A percentile compares a stretch with the other conserved stretches of the same genome.
These are phyloP conservation scores for Cercophora scortea DNA, from an alignment of 495 filamentous ascomycete species.

Conservation along the genomic window DNA sequence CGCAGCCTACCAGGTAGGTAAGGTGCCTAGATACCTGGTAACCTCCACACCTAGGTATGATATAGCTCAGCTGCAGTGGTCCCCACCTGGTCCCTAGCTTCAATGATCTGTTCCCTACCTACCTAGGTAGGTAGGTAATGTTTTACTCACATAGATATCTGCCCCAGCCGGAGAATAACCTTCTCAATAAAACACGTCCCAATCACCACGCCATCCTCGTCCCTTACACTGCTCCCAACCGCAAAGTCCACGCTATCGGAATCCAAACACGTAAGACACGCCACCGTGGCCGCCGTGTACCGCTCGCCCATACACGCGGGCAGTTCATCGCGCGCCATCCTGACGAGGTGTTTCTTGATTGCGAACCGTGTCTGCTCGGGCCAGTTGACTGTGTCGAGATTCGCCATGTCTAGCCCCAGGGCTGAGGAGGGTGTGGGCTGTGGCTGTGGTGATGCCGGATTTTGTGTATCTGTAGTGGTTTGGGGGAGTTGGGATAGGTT, in stretches of 20 bases:
- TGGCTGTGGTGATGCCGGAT: too few species aligned
- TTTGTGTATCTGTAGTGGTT: too few species aligned
- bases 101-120: too few species aligned
- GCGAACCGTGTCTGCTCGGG: background rate
- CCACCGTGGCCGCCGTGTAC: slow-evolving; percentile 42
- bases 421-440: background rate
- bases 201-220: slow-evolving; percentile 41
- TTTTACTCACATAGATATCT: too few species aligned
- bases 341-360: slow-evolving; percentile 31
- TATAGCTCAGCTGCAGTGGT: too few species aligned
- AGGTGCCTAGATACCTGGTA: too few species aligned
- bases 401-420: background rate
- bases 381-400: background rate
- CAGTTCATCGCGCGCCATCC: slow-evolving; percentile 30
- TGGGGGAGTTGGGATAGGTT: background rate
- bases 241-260: slow-evolving; percentile 36
- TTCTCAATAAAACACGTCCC: slow-evolving; percentile 45
- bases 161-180: background rate
- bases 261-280: slow-evolving; percentile 52
- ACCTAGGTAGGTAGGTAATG: too few species aligned
- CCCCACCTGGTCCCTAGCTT: too few species aligned
- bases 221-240: slow-evolving; percentile 26
- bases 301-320: slow-evolving; percentile 40
- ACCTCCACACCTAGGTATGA: too few species aligned
- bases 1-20: too few species aligned